phyloP scores from a whole-genome alignment of 2,329 filamentous ascomycete genomes.

The Furcasterigmium sp. region DNA sequence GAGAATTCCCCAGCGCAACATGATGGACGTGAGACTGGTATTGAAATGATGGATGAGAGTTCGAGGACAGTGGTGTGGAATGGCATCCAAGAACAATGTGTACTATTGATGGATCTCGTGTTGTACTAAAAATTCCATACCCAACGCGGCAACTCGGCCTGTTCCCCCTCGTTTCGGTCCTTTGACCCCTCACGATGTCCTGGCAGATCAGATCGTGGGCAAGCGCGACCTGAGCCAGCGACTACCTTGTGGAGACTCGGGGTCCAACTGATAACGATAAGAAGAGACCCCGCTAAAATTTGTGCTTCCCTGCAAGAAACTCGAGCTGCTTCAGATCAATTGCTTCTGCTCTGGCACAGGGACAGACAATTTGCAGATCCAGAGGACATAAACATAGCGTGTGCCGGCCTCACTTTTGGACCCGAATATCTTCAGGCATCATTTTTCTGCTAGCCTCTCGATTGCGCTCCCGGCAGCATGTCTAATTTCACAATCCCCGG shows the following conservation, averaged over 20 bases:
- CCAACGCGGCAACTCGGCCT: too few species aligned
- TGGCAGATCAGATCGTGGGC: too few species aligned
- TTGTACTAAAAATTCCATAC: too few species aligned
- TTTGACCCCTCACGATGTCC: too few species aligned
- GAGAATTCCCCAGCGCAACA: slow-evolving; percentile 21
- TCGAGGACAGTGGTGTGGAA: background rate
- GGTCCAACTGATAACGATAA: too few species aligned
- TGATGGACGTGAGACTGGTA: slow-evolving; percentile 2
- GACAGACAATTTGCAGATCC: background rate
- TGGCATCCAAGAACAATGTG: background rate
- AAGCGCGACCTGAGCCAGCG: background rate
- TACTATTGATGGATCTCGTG: too few species aligned
- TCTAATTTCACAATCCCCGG: slow-evolving; percentile 38
- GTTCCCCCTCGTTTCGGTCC: too few species aligned
- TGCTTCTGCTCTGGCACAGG: background rate
- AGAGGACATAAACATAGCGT: too few species aligned
- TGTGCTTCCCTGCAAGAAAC: background rate
- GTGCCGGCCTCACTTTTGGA: too few species aligned
- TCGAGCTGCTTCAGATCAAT: background rate
- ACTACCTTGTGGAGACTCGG: background rate
- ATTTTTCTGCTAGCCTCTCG: background rate
- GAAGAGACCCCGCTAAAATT: background rate
- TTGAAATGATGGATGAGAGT: background rate
- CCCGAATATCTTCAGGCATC: background rate
- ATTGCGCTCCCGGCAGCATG: slow-evolving; percentile 19